Base-by-base conservation (phyloP, 2,329 filamentous ascomycete species). In the Tolypocladium sp. region DNA sequence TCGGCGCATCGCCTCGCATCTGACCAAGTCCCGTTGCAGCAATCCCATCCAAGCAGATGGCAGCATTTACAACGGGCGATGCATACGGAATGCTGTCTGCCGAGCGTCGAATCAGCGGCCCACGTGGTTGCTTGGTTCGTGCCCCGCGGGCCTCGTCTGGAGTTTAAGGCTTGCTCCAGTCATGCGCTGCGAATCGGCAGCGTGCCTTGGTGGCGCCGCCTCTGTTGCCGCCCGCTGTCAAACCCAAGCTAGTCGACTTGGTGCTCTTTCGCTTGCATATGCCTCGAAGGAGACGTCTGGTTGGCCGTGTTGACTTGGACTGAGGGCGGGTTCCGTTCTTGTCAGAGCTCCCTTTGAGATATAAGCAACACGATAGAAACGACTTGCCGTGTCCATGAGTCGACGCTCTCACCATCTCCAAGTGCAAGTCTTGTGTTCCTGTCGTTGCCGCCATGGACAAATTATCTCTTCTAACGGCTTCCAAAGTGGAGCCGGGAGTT, bases 381-480 rank as follows among this genome's bases (percentile, higher is more conserved):
- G 30, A n/a, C 27, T n/a, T 2, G 8, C 27, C 17, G 17, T 10
- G 17, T 12, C 30, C 17, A 35, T 10, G 2, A n/a, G 49, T 35
- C 46, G 46, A 22, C 6, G 15, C n/a, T 22, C 49, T 6, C 49
- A 7, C n/a, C 46, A n/a, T 35, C 17, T n/a, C 27, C 27, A n/a
- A 27, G 49, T 25, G 30, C 46, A 10, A 10, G 5, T 3, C 12
- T 55, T 30, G n/a, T 13, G 3, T 22, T 55, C 22, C 22, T 37
- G 4, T 5, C 2, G 9, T 27, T 22, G 46, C 44, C 51, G 35
- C 5, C 42, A 61, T 74, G 72, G 71, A 73, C 63, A 72, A 74
- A 61, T 67, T 73, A 61, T 68, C 67, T 57, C 68, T 77, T 63
- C 69, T 77, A 58, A 71, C 75, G 51, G 68, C 73, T 62, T 72